Base-by-base conservation (phyloP, 768 basidiomycete species). In the Amanita subjunquillea region DNA sequence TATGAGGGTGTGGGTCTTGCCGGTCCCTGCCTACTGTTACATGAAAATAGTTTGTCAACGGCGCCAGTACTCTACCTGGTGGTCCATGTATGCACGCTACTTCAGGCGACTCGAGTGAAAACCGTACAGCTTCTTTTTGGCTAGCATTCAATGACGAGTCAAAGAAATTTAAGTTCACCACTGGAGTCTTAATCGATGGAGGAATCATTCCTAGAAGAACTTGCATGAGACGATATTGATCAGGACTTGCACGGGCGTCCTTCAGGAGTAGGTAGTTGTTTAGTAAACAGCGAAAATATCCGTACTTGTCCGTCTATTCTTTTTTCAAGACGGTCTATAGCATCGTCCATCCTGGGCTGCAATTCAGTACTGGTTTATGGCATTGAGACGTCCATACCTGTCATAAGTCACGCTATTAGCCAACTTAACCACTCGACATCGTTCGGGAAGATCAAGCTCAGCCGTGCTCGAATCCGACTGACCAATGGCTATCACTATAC, bases 51-150 rank as follows among this genome's bases (percentile, higher is more conserved):
- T 20, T 20, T 40, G 44, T 32, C 23, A 7, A 40, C 41, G 32
- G 4, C 25, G 13, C 6, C 8, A 39, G 13, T 20, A 34, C 34
- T 10, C 34, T 62, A 79, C 95, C 95, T 55, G 96, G 96, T n/a
- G 96, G 96, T 0, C 96, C 96, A 61, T 98, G 94, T 23, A 99
- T 92, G 59, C 91, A 91, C 1, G 90, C 91, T 0, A 97, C 78
- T 63, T 95, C 85, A 4, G 78, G 74, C 0, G 88, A 80, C 56
- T 80, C 80, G 4, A 99, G 66, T n/a, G 85, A 85, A 61, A 96
- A 93, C 48, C 67, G 72, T 30, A 98, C 80, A 0, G 94, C 95
- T 10, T 78, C 74, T 63, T 83, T 83, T 63, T 99, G 96, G 59
- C 87, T 90, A 1, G 73, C 67, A 63, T 99, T 98, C 51, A 98